Conservation (phyloP, 140 eudicot species). For the Artemisia princeps region DNA sequence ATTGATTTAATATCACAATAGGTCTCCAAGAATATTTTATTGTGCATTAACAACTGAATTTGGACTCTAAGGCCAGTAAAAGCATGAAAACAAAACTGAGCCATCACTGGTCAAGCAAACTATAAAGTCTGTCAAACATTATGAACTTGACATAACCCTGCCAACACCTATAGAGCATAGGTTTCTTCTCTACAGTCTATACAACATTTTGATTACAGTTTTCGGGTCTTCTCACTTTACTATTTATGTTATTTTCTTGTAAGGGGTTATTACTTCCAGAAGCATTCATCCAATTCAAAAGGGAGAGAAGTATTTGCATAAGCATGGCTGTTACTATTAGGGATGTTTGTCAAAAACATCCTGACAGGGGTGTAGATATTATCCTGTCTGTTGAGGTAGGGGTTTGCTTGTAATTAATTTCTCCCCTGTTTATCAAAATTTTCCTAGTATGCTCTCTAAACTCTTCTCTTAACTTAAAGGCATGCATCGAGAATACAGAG, state of each 20-base stretch:
- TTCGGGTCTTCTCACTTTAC: conserved; percentile 4
- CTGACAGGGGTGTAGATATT: conserved; percentile 95
- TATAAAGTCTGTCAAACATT: no score
- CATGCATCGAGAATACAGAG: conserved; percentile 72
- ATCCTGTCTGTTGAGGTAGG: conserved; percentile 82
- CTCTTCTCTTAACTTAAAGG: conserved; percentile 39
- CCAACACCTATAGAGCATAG: not conserved
- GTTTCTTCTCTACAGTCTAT: not conserved
- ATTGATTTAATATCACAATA: no score
- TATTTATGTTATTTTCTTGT: conserved; percentile 12
- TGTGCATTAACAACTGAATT: no score
- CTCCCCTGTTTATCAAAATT: not conserved
- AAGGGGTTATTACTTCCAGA: conserved; percentile 76
- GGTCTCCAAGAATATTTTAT: no score
- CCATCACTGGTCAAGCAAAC: no score
- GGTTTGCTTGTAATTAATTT: conserved; percentile 18
- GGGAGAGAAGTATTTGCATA: conserved; percentile 48
- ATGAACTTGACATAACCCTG: no score
- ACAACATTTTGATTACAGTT: not conserved
- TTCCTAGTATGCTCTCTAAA: conserved; percentile 22
- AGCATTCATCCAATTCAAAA: conserved; percentile 38
- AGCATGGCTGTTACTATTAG: conserved; percentile 76
- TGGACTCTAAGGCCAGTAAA: no score
- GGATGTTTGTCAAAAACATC: conserved; percentile 82
- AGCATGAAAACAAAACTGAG: no score